These are phyloP conservation scores for Blastocystis sp. DNA, from an alignment of 352 stramenopile species.

Conservation along the genomic window DNA sequence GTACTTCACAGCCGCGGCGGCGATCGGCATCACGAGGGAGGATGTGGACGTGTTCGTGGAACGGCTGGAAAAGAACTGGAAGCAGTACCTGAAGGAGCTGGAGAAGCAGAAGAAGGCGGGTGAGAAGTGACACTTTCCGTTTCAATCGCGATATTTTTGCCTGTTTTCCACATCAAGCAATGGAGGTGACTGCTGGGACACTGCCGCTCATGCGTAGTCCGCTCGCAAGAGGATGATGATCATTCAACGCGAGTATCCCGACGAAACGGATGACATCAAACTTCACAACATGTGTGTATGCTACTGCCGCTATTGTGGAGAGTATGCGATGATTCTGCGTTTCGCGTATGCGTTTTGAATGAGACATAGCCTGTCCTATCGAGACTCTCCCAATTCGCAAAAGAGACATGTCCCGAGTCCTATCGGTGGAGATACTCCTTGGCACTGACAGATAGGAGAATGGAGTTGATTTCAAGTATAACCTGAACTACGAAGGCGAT, in stretches of 20 bases:
- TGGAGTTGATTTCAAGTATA: constrained; percentile 42
- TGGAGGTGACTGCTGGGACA: neutral
- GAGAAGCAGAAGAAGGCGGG: constrained; percentile 1
- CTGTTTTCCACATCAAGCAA: neutral
- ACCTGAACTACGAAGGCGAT: constrained; percentile 45
- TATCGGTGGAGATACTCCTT: neutral
- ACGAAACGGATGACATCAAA: constrained; percentile 14
- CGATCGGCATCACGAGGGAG: constrained; percentile 62
- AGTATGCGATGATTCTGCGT: constrained; percentile 67
- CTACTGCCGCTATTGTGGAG: constrained; percentile 61
- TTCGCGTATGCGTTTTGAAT: neutral
- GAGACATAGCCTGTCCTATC: constrained; percentile 5
- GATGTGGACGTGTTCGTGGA: constrained; percentile 70
- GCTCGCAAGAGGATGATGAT: constrained; percentile 5
- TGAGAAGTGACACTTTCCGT: neutral
- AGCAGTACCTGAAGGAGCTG: constrained; percentile 69
- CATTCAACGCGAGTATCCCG: constrained; percentile 57
- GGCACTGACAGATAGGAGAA: constrained; percentile 18
- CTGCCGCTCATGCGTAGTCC: neutral
- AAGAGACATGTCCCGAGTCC: constrained; percentile 49
- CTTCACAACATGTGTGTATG: constrained; percentile 60
- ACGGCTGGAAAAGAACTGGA: constrained; percentile 68
- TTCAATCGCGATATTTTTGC: neutral
- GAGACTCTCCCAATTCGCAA: constrained; percentile 52
- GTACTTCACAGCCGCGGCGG: constrained; percentile 69